These are phyloP conservation scores for Eimeria tenella DNA, from an alignment of 169 alveolate genomes.

Conservation along the genomic window DNA sequence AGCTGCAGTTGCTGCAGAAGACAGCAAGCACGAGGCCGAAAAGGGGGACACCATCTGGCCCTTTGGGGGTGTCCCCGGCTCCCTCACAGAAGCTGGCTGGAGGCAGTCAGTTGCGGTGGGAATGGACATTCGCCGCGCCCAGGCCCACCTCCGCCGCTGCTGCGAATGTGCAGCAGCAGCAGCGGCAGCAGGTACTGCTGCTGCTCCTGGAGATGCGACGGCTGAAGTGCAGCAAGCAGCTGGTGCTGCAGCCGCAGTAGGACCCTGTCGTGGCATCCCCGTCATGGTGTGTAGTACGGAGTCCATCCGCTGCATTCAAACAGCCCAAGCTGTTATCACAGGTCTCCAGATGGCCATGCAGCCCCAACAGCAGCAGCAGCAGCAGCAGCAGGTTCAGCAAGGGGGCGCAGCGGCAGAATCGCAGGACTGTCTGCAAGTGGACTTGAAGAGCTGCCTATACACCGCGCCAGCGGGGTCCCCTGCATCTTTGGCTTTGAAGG, in stretches of 20 bases:
- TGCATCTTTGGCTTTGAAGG: constrained; percentile 41
- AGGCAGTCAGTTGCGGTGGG: constrained; percentile 28
- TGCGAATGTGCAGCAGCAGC: background rate
- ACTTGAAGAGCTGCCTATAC: constrained; percentile 36
- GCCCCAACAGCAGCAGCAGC: background rate
- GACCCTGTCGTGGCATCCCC: constrained; percentile 4
- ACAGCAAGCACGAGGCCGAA: background rate
- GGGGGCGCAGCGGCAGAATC: background rate
- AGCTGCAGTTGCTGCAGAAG: constrained; percentile 26
- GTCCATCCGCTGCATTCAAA: constrained; percentile 59
- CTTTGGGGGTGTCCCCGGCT: constrained; percentile 10
- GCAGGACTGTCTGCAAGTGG: background rate
- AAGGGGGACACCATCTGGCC: background rate
- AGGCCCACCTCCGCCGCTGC: constrained; percentile 15
- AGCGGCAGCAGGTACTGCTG: background rate
- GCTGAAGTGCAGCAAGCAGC: background rate
- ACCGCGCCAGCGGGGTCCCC: constrained; percentile 70
- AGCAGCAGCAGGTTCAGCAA: background rate
- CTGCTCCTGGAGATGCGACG: background rate
- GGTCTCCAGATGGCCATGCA: constrained; percentile 37
- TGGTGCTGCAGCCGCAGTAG: background rate
- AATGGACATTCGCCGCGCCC: background rate
- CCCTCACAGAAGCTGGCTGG: constrained; percentile 7
- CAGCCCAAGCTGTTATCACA: constrained; percentile 49
- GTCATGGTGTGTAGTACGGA: constrained; percentile 61